Conservation (phyloP, 768 basidiomycete species). For the Coprinopsis marcescibilis region DNA sequence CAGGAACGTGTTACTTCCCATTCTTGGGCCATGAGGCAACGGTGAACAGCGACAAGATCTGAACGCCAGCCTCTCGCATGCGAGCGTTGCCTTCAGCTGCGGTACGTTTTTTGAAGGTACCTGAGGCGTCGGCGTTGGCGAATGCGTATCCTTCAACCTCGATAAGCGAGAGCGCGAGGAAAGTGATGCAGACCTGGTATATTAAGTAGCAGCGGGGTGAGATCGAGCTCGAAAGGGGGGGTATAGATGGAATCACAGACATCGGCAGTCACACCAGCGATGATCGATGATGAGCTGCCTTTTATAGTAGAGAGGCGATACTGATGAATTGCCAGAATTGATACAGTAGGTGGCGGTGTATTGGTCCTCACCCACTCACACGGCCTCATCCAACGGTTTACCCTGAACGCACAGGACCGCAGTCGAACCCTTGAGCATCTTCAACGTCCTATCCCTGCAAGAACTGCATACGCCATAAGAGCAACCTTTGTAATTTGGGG, state of each 20-base stretch:
- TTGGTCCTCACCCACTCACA: no score
- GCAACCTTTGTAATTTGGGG: no score
- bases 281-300: constrained; percentile 44
- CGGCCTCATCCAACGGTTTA: no score
- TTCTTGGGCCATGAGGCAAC: constrained; percentile 18
- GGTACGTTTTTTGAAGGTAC: constrained; percentile 32
- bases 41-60: constrained; percentile 40
- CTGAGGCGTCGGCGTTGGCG: constrained; percentile 43
- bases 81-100: constrained; percentile 42
- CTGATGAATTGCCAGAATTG: constrained; percentile 46
- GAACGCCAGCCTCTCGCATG: constrained; percentile 42
- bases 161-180: constrained; percentile 40
- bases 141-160: constrained; percentile 43
- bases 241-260: constrained; percentile 21
- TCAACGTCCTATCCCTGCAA: no score
- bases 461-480: no score
- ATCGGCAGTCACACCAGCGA: constrained; percentile 46
- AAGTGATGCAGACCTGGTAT: constrained; percentile 40
- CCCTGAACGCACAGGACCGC: no score
- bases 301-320: constrained; percentile 42
- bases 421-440: no score
- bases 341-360: no score
- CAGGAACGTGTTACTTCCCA: neutral
- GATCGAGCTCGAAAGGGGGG: neutral
- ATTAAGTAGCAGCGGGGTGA: no score